Percentiles rank a stretch among this genome's conserved stretches.
phyloP scores from a whole-genome alignment of 1,139 yeast species.

The Chernovozyma sophiae-reginae region DNA sequence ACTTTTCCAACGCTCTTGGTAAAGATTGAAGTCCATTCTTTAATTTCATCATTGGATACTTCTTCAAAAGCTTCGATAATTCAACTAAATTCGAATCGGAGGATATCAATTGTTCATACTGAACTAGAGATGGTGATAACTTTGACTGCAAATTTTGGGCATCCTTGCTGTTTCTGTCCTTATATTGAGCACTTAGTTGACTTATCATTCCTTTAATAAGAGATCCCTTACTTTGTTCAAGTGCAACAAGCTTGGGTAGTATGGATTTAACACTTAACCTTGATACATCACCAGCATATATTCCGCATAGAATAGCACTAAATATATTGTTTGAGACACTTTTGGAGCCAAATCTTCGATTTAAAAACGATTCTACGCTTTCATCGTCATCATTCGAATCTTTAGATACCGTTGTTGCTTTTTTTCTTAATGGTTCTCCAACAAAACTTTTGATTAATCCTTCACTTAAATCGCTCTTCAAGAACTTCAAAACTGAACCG shows the following conservation, averaged over 20 bases:
- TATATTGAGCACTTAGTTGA: constrained; percentile 8
- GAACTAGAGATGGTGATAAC: constrained; percentile 16
- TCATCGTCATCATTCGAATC: constrained; percentile 49
- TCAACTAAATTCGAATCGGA: constrained; percentile 33
- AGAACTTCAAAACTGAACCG: constrained; percentile 34
- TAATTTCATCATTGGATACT: constrained; percentile 51
- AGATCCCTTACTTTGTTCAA: constrained; percentile 63
- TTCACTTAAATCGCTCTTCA: constrained; percentile 35
- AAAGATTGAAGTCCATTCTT: constrained; percentile 52
- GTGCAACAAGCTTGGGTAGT: constrained; percentile 45
- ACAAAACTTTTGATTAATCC: constrained; percentile 31
- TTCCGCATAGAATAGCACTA: constrained; percentile 84
- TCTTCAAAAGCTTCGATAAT: constrained; percentile 33
- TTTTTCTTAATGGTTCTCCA: constrained; percentile 39
- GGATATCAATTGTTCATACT: constrained; percentile 32
- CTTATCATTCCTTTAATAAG: constrained; percentile 35
- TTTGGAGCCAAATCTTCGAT: constrained; percentile 62
- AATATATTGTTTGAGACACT: constrained; percentile 57
- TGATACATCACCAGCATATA: constrained; percentile 81
- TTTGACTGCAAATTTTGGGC: constrained; percentile 7
- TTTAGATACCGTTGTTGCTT: constrained; percentile 11
- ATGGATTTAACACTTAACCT: constrained; percentile 63
- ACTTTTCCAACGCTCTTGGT: constrained; percentile 37
- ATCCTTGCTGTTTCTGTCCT: constrained; percentile 8
- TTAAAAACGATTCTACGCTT: constrained; percentile 61